A percentile compares a stretch with the other conserved stretches of the same genome.
phyloP scores from a whole-genome alignment of 192 early-diverging fungal genomes.

The Umbelopsis ramanniana region DNA sequence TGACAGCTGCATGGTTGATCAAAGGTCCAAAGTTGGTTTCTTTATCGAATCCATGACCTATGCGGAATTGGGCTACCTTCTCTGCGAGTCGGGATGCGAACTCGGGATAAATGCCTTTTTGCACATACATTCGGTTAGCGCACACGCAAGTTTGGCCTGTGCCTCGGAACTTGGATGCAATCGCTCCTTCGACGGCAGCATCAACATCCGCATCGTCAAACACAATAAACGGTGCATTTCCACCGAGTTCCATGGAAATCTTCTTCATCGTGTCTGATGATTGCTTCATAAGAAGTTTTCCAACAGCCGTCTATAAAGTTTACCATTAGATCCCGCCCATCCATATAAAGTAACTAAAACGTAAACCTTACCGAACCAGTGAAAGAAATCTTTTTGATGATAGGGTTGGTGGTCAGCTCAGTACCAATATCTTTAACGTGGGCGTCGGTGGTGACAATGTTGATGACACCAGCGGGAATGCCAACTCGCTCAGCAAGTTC shows the following conservation, averaged over 20 bases:
- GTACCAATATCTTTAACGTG: conserved; percentile 60
- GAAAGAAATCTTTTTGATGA: conserved; percentile 74
- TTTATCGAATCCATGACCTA: conserved; percentile 76
- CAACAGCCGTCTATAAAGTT: conserved; percentile 57
- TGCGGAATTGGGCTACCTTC: conserved; percentile 58
- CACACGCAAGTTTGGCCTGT: conserved; percentile 86
- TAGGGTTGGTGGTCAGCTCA: conserved; percentile 58
- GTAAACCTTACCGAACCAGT: conserved; percentile 68
- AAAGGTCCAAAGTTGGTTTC: conserved; percentile 79
- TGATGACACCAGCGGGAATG: conserved; percentile 72
- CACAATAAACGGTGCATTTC: conserved; percentile 82
- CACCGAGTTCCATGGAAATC: conserved; percentile 81
- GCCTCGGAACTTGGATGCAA: conserved; percentile 69
- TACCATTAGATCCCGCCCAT: no score
- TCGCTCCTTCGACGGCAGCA: conserved; percentile 63
- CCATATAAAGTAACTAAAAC: no score
- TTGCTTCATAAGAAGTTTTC: conserved; percentile 67
- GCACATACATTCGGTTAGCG: conserved; percentile 80
- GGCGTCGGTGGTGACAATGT: conserved; percentile 62
- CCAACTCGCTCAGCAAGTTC: conserved; percentile 60
- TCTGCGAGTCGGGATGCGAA: conserved; percentile 63
- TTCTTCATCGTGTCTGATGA: conserved; percentile 72
- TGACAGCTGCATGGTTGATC: conserved; percentile 70
- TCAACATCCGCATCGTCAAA: conserved; percentile 81
- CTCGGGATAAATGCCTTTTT: conserved; percentile 64